Percentiles rank a stretch among this genome's conserved stretches.
phyloP scores from a whole-genome alignment of 805 yeast genomes.

The Geotrichum ghanense region DNA sequence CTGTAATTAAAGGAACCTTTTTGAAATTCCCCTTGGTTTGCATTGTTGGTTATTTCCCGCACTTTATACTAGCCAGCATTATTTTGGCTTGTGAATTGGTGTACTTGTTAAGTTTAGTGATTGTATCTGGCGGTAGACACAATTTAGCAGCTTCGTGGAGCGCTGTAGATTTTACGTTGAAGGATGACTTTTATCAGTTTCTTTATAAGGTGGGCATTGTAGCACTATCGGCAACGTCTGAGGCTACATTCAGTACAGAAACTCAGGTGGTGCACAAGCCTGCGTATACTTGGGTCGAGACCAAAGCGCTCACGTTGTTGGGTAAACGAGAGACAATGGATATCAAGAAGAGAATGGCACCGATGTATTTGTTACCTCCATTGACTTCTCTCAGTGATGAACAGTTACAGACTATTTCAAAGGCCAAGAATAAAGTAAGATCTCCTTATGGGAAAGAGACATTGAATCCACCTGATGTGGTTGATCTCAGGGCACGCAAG shows the following conservation, averaged over 20 bases:
- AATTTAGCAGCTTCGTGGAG: constrained; percentile 30
- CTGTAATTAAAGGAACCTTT: constrained; percentile 32
- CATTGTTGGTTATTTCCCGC: constrained; percentile 54
- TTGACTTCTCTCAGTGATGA: neutral
- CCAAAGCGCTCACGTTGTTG: constrained; percentile 2
- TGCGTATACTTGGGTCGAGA: constrained; percentile 46
- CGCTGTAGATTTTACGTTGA: constrained; percentile 25
- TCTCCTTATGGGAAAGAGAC: constrained; percentile 2
- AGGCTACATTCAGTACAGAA: constrained; percentile 54
- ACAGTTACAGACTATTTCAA: neutral
- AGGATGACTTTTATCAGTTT: constrained; percentile 59
- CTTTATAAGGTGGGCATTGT: constrained; percentile 48
- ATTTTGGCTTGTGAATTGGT: constrained; percentile 46
- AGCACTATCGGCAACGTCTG: constrained; percentile 57
- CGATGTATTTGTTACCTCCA: neutral
- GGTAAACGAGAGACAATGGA: constrained; percentile 1
- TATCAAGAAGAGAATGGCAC: neutral
- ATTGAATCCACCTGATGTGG: constrained; percentile 4
- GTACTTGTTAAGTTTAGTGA: neutral
- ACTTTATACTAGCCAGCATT: constrained; percentile 41
- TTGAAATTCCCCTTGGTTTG: constrained; percentile 44
- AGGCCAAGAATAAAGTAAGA: neutral
- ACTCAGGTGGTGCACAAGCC: constrained; percentile 37
- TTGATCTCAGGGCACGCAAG: neutral
- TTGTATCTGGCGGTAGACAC: constrained; percentile 31